Percentiles rank a stretch among this genome's conserved stretches.
These are phyloP conservation scores for Irpex sp. DNA, from an alignment of 1,284 basidiomycete genomes.

Conservation along the genomic window DNA sequence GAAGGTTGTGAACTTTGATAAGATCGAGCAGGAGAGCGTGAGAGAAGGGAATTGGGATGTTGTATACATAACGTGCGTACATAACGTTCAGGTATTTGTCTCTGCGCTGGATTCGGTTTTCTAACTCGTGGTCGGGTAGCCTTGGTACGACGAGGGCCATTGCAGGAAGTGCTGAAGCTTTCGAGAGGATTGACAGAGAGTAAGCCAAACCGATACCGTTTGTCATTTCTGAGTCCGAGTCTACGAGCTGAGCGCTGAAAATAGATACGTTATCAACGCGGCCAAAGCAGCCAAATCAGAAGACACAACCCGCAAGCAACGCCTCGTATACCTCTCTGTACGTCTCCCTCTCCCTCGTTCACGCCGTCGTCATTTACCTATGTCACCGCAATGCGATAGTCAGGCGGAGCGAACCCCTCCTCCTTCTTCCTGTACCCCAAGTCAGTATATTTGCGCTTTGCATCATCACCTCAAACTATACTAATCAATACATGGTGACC, in stretches of 20 bases:
- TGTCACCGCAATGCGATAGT: constrained; percentile 32
- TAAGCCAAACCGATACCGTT: constrained; percentile 22
- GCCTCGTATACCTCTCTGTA: constrained; percentile 70
- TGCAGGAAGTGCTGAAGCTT: constrained; percentile 63
- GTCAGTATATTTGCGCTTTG: constrained; percentile 24
- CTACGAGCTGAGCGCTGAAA: not conserved
- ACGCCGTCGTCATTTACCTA: not conserved
- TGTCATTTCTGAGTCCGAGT: not conserved
- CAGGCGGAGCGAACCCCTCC: constrained; percentile 40
- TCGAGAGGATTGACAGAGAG: constrained; percentile 77
- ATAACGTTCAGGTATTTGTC: not conserved
- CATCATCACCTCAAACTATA: not conserved
- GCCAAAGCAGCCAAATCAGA: constrained; percentile 58
- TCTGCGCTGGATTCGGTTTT: not conserved
- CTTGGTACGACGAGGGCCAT: constrained; percentile 58
- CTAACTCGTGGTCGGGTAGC: constrained; percentile 25
- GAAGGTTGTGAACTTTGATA: constrained; percentile 65
- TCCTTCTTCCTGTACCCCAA: constrained; percentile 50
- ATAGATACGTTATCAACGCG: constrained; percentile 69
- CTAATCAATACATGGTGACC: not conserved
- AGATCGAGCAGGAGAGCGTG: constrained; percentile 47
- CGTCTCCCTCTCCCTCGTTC: constrained; percentile 17
- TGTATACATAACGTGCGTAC: constrained; percentile 49
- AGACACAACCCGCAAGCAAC: constrained; percentile 42
- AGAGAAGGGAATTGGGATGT: constrained; percentile 62